Base-by-base conservation (phyloP, 257 asterid species). In the Pogostemon cablin region DNA sequence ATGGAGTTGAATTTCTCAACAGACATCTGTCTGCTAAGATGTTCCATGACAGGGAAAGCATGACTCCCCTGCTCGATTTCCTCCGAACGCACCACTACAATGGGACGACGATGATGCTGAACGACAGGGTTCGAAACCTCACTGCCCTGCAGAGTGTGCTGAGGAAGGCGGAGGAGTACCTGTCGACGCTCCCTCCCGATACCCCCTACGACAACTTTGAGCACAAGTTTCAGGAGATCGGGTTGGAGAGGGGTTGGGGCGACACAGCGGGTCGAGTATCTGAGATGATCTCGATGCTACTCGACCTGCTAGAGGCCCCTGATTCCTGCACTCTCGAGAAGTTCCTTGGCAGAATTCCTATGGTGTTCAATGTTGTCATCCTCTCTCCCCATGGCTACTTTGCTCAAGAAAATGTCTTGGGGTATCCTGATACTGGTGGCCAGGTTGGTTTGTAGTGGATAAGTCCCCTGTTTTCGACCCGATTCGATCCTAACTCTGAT, bases 201-300 rank as follows among this genome's bases (percentile, higher is more conserved):
- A 95, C 93, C 0, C 69, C 81, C 4, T 95, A 67, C 68, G 82
- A 75, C 0, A 90, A 82, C 6, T 87, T 95, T 9, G 98, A 91
- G 68, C 83, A 79, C 64, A 91, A 81, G 72, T 91, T 95, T 68
- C 96, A 91, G 56, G 96, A 85, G 74, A 87, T 95, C 42, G 99
- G 99, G 32, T 55, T 91, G 81, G 99, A 95, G 89, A 85, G 92
- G 66, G 99, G 99, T 15, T 95, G 98, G 99, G 99, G 99, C 6
- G 96, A 95, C 68, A 84, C 74, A 0, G 97, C 96, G 0, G 88
- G 69, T 53, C 84, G 95, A 0, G 97, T 89, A 2, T 77, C 87
- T 48, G 97, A 84, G 68, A 91, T 88, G 96, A 88, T 91, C 76
- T 81, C 90, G 34, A 84, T 89, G 96, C 99, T 95, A 49, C 72